These are phyloP conservation scores for Apiotrichum porosum DNA, from an alignment of 1,284 basidiomycete species.

Conservation along the genomic window DNA sequence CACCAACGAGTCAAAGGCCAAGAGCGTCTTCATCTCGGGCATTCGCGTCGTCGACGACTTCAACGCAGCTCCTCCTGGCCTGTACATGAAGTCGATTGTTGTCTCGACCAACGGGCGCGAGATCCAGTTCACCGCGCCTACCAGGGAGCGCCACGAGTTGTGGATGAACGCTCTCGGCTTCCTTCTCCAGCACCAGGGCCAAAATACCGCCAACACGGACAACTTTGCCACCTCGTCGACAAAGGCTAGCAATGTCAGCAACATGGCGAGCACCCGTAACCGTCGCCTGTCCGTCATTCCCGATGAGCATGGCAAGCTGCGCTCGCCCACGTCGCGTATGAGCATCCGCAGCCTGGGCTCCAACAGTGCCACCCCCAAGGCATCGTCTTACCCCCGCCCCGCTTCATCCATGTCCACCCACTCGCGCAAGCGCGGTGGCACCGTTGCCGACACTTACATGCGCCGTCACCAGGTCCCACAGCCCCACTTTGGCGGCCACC, in stretches of 20 bases:
- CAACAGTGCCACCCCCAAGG: conserved; percentile 27
- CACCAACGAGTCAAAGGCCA: conserved; percentile 85
- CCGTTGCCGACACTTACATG: conserved; percentile 82
- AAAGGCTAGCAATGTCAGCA: neutral
- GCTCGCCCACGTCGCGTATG: conserved; percentile 24
- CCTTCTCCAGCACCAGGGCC: conserved; percentile 41
- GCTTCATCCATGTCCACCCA: conserved; percentile 40
- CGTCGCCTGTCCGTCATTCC: conserved; percentile 28
- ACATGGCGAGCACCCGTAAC: neutral
- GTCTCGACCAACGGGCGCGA: conserved; percentile 89
- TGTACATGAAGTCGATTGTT: conserved; percentile 87
- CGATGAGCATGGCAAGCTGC: conserved; percentile 41
- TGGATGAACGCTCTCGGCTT: conserved; percentile 65
- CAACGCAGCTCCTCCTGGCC: conserved; percentile 86
- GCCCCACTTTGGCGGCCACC: conserved; percentile 39
- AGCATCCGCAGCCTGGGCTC: conserved; percentile 37
- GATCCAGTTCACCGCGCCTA: conserved; percentile 95
- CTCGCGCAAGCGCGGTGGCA: conserved; percentile 69
- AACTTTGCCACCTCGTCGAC: conserved; percentile 6
- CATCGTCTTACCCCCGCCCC: conserved; percentile 49
- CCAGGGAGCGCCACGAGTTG: conserved; percentile 89
- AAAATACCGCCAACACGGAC: conserved; percentile 12
- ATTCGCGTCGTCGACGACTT: conserved; percentile 85
- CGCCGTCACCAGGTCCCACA: conserved; percentile 55
- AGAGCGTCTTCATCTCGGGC: conserved; percentile 95